Evolutionary conservation across 2,329 filamentous ascomycete genomes (phyloP).

Genomic region (Fusarium citri): DNA sequence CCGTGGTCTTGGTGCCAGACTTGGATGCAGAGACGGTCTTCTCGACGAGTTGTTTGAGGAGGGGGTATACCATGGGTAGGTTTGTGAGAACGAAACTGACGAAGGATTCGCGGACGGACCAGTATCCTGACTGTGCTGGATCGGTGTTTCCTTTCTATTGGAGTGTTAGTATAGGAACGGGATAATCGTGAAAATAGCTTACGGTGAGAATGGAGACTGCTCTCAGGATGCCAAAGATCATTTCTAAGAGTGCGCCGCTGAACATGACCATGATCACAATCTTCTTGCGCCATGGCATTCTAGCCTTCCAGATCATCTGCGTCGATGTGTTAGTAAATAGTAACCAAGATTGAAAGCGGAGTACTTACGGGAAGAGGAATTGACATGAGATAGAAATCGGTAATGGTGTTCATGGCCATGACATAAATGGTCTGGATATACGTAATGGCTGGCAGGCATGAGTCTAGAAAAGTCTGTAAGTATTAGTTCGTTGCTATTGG

Average conservation of each 20-base stretch:
- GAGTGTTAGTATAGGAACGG: fast-evolving
- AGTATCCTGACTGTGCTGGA: background rate
- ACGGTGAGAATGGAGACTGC: background rate
- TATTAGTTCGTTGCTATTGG: no score
- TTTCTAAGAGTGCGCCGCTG: background rate
- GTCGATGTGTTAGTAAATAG: background rate
- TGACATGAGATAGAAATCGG: background rate
- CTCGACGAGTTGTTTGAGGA: background rate
- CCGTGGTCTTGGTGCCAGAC: background rate
- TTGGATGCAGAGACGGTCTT: background rate
- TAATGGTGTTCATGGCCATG: background rate
- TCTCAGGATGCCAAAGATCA: background rate
- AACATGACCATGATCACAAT: constrained; percentile 3
- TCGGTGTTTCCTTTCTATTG: background rate
- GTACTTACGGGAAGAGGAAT: background rate
- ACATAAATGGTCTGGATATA: background rate
- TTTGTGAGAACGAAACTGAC: constrained; percentile 1
- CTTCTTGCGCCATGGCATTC: constrained; percentile 4
- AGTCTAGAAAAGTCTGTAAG: background rate
- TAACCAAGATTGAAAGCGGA: no score
- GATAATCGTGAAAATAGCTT: fast-evolving
- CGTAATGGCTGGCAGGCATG: background rate
- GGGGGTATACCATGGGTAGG: background rate
- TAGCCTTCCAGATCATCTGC: constrained; percentile 1
- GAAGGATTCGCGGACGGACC: background rate